Conservation (phyloP, 306 rosid genomes). For the Astragalus membranaceus region DNA sequence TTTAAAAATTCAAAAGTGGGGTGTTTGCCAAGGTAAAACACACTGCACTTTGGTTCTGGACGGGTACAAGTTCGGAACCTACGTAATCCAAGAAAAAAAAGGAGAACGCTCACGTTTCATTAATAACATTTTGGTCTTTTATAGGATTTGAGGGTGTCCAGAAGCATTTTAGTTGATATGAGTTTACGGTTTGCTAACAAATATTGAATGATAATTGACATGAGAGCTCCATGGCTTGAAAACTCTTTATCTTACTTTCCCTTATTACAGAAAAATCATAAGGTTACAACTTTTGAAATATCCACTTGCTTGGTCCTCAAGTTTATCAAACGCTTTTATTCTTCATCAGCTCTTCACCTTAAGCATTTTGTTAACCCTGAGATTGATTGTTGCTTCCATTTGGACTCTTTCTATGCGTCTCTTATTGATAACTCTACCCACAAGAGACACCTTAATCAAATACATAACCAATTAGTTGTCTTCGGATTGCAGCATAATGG, state of each 20-base stretch:
- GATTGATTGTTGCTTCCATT: neutral
- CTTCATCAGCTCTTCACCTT: neutral
- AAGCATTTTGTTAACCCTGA: neutral
- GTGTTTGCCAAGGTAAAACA: too few species aligned
- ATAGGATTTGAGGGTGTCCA: too few species aligned
- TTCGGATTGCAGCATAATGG: slow-evolving; percentile 31
- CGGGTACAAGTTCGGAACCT: too few species aligned
- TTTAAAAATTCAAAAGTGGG: too few species aligned
- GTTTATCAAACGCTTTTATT: slow-evolving; percentile 16
- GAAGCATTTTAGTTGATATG: too few species aligned
- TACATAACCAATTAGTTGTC: slow-evolving; percentile 38
- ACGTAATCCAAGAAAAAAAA: too few species aligned
- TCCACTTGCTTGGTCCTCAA: slow-evolving; percentile 11
- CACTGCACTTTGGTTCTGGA: too few species aligned
- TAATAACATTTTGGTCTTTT: too few species aligned
- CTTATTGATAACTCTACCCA: slow-evolving; percentile 41
- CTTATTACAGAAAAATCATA: slow-evolving; percentile 24
- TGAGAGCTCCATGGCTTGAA: slow-evolving; percentile 20
- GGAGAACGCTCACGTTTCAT: too few species aligned
- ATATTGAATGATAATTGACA: slow-evolving; percentile 10
- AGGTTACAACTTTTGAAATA: neutral
- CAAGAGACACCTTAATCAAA: slow-evolving; percentile 42
- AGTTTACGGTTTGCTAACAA: too few species aligned
- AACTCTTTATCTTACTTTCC: slow-evolving; percentile 5
- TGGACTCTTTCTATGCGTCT: slow-evolving; percentile 28